Evolutionary conservation across 2,329 filamentous ascomycete genomes (phyloP), one percentile per base, ranked within the genome.

Genomic region (Diatrype stigma): DNA sequence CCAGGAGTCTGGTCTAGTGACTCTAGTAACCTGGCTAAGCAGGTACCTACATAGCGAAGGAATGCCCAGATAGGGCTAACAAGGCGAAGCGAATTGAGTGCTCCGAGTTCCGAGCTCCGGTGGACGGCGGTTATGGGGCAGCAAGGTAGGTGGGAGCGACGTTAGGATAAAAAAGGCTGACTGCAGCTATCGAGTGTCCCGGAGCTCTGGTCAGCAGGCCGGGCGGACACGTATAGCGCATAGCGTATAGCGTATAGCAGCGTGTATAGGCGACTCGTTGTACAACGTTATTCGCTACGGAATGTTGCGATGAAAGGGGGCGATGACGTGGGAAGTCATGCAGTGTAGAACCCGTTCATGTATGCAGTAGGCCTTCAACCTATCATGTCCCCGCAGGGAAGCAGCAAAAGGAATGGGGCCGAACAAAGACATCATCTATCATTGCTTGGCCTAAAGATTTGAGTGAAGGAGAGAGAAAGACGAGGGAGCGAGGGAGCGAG

Each of bases 331-430:
- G 23, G 40, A 44, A 17, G 21, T 26, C 17, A 44, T 23, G 40
- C 40, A 44, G 21, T 44, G 21, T 28, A 42, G 40, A 44, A 44
- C 40, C 40, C 14, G 40, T 44, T 44, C 40, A 44, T 44, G 40
- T 28, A 44, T 23, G 40, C 40, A 22, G 14, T 26, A 37, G 34
- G 12, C 34, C 34, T 37, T 37, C 12, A 37, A 37, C 34, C 34
- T 37, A 17, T 37, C 34, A 37, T 37, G 14, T 34, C 34, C 34
- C 34, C 14, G 16, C 34, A 14, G 14, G 34, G 34, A 17, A 17
- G n/a, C n/a, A 37, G 34, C 26, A 30, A 6, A 30, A 16, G 14
- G 14, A 37, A 37, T 14, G 34, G 34, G 34, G 6, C 12, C 30
- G 30, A 34, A n/a, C n/a, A n/a, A n/a, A n/a, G n/a, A 10, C 10